phyloP scores from a whole-genome alignment of 352 stramenopile genomes.

The Phytophthora macrochlamydospora region DNA sequence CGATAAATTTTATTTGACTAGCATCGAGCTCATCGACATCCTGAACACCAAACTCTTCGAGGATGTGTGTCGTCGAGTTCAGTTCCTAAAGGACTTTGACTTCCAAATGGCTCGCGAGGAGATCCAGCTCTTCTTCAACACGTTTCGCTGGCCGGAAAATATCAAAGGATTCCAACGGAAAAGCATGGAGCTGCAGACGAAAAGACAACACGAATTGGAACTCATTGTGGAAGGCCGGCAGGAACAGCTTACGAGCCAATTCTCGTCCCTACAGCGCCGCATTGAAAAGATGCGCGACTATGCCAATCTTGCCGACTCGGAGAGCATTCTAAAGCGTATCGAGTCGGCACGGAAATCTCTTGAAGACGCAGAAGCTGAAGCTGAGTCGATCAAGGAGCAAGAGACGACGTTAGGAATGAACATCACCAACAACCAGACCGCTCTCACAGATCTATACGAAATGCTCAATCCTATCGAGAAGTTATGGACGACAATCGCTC shows the following conservation, averaged over 20 bases:
- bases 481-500: constrained; percentile 83
- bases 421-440: constrained; percentile 81
- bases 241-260: constrained; percentile 85
- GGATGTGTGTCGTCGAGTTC: constrained; percentile 75
- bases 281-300: constrained; percentile 93
- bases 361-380: constrained; percentile 81
- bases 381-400: constrained; percentile 88
- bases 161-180: constrained; percentile 92
- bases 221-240: constrained; percentile 89
- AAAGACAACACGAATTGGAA: constrained; percentile 90
- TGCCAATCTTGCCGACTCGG: constrained; percentile 78
- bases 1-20: constrained; percentile 83
- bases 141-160: constrained; percentile 91
- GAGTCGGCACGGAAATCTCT: constrained; percentile 78
- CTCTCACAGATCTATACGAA: constrained; percentile 75
- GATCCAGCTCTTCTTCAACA: constrained; percentile 90
- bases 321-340: constrained; percentile 85
- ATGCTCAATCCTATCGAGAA: constrained; percentile 88
- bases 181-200: constrained; percentile 90
- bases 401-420: constrained; percentile 87
- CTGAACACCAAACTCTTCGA: constrained; percentile 82
- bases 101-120: constrained; percentile 89
- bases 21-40: constrained; percentile 70
- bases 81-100: constrained; percentile 91
- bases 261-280: constrained; percentile 76